Evolutionary conservation across 139 green algal species (phyloP), one percentile per base, ranked within the genome.

Genomic region (Trebouxia sp.): DNA sequence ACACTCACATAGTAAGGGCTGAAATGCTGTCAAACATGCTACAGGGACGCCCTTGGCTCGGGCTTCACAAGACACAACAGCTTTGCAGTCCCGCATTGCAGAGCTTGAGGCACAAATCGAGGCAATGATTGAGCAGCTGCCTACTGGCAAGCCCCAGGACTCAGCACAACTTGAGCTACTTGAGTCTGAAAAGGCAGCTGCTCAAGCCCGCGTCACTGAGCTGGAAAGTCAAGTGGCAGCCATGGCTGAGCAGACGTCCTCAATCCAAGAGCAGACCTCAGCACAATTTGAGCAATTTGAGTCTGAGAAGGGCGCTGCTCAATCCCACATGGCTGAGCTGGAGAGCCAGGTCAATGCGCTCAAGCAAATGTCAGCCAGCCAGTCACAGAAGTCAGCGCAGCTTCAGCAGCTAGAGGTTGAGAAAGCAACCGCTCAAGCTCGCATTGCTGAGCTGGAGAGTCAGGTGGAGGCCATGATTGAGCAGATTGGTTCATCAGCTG

Each of bases 381-480:
- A n/a, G n/a, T n/a, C n/a, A n/a, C n/a, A n/a, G n/a, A n/a, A n/a
- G n/a, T n/a, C n/a, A n/a, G n/a, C 32, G 56, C 56, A 39, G 56
- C 56, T 69, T 24, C 56, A 28, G 56, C 12, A 39, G 2, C 2
- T 7, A 3, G 24, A 32, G 50, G 50, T 28, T 24, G 26, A 69
- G 26, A 24, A 28, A 28, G 26, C 20, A 15, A n/a, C 26, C 12
- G n/a, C 26, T 20, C 26, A 69, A 28, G 20, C 56, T 42, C 26
- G 56, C 56, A 28, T 12, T 15, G 5, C 56, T 69, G 56, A 69
- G 6, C 56, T 39, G 26, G 26, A 69, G 56, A n/a, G n/a, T 30
- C 72, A 79, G 72, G 72, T 65, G 45, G 45, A 79, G 17, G 72
- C 28, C 43, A 65, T 79, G 72, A 45, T 65, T 62, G 72, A 62